Evolutionary conservation across 345 rosid species (phyloP).

Genomic region (Eucalyptus curtisii): DNA sequence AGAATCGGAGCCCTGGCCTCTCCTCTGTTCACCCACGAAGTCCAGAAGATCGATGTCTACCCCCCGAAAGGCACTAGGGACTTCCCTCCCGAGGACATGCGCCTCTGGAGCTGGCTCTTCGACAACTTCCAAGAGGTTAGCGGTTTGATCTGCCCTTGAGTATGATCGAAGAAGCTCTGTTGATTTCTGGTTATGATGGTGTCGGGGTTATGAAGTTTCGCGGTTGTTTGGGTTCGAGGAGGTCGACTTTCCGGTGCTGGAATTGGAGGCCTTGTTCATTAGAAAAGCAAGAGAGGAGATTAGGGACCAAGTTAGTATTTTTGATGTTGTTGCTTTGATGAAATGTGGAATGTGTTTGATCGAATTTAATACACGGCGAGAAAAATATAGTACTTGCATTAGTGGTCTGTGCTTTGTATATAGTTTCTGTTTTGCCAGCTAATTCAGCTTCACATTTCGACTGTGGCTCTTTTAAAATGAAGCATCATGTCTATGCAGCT

Average conservation of each 20-base stretch:
- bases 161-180: background rate
- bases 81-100: conserved; percentile 31
- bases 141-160: background rate
- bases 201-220: conserved; percentile 32
- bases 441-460: background rate
- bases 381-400: background rate
- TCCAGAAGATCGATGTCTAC: too few relatives aligned
- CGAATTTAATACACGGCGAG: background rate
- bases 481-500: conserved; percentile 28
- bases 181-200: background rate
- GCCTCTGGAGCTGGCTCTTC: conserved; percentile 89
- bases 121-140: conserved; percentile 70
- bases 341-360: background rate
- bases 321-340: background rate
- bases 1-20: too few relatives aligned
- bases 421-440: background rate
- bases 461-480: background rate
- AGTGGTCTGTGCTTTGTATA: background rate
- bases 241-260: conserved; percentile 83
- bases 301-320: conserved; percentile 60
- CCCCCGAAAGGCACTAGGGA: too few relatives aligned
- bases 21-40: too few relatives aligned
- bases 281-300: conserved; percentile 96
- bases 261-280: conserved; percentile 72
- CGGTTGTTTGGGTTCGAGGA: conserved; percentile 73